phyloP scores from a whole-genome alignment of 306 rosid genomes.

The Lathyrus tuberosus region DNA sequence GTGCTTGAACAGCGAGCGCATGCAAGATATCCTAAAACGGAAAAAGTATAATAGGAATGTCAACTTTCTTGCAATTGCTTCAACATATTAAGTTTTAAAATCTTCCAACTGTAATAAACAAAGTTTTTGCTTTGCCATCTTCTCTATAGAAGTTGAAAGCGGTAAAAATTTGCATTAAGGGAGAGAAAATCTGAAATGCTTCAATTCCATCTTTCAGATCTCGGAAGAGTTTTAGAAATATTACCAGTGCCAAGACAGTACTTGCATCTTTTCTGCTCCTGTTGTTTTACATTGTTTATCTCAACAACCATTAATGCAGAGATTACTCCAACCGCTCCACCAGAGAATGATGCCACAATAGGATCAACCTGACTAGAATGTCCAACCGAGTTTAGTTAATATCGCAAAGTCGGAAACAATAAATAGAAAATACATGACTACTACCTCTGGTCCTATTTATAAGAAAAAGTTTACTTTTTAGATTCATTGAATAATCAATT shows the following conservation, averaged over 20 bases:
- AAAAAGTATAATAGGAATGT: conserved; percentile 4
- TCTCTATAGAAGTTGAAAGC: too few relatives aligned
- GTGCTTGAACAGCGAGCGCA: conserved; percentile 95
- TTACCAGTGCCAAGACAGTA: conserved; percentile 98
- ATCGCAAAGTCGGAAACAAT: conserved; percentile 26
- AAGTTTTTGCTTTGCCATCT: too few relatives aligned
- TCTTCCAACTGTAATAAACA: background rate
- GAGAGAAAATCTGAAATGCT: conserved; percentile 14
- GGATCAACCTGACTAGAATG: conserved; percentile 94
- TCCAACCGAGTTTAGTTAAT: conserved; percentile 32
- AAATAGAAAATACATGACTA: background rate
- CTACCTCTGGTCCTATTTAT: too few relatives aligned
- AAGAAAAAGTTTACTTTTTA: too few relatives aligned
- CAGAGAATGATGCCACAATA: conserved; percentile 96
- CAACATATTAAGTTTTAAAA: conserved; percentile 4
- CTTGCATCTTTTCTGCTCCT: conserved; percentile 96
- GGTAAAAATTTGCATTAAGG: conserved; percentile 1
- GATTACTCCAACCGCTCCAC: conserved; percentile 98
- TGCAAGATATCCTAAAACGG: conserved; percentile 77
- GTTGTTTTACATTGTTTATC: conserved; percentile 90
- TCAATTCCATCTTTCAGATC: conserved; percentile 6
- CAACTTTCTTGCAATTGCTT: conserved; percentile 33
- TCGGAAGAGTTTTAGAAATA: conserved; percentile 19
- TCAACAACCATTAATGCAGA: conserved; percentile 98
- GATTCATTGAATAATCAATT: too few relatives aligned